Evolutionary conservation across 2,329 filamentous ascomycete genomes (phyloP), one percentile per base, ranked within the genome.

Genomic region (Aschersonia sp.): DNA sequence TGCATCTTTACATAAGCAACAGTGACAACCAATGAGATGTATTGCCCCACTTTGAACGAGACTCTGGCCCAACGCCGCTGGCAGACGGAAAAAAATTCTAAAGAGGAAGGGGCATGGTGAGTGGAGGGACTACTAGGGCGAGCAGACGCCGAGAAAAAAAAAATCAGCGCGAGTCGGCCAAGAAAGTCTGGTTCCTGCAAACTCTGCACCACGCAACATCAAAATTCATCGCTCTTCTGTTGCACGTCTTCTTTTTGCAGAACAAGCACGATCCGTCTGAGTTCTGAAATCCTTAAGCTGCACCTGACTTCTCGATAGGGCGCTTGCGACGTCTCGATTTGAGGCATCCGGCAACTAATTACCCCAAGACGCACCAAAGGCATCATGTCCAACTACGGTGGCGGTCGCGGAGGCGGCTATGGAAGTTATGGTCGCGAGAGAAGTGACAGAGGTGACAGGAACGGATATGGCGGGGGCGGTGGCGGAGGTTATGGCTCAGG

Each of bases 341-440:
- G 22, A 22, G 22, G 22, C 22, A 22, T 22, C 22, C 22, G 22
- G 22, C 22, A 4, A 22, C 22, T 22, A 22, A 22, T 22, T 22
- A 22, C 22, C 22, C 22, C 4, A 22, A 22, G 22, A 12, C 35
- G 12, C 35, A 8, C 12, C 12, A 37, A 8, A 37, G 35, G 8
- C 8, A 12, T 9, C 35, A 73, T 73, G 70, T 73, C 71, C 57
- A 71, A 69, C 62, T 66, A 67, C 56, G 60, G 64, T 30, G 62
- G 61, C 52, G 59, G 66, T 51, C 58, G 55, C 49, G 62, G 58
- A 45, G 58, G 62, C 41, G 55, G 56, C 41, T 58, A 58, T 49
- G 59, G 62, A 53, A 61, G 66, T 55, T 67, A 65, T 52, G 59
- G 64, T 55, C 66, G 70, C 65, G 61, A 70, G 61, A 58, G 64